Evolutionary conservation across 1,139 yeast genomes (phyloP).

Genomic region (Zygoascus meyerae): DNA sequence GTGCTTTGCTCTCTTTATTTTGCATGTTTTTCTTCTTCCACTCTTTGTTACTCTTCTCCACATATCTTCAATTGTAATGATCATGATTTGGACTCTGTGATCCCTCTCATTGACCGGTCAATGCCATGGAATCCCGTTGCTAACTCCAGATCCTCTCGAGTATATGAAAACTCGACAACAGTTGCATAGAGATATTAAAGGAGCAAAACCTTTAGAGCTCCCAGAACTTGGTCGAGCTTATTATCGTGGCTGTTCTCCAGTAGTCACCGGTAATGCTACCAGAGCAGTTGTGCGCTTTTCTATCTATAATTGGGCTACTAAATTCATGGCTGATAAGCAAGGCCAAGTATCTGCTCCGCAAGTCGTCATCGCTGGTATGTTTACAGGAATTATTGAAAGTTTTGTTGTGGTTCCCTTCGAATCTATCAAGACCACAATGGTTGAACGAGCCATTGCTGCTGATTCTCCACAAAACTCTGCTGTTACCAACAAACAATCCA

Average conservation of each 20-base stretch:
- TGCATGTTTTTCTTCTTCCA: too few species aligned
- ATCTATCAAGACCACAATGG: constrained; percentile 57
- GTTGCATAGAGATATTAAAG: constrained; percentile 37
- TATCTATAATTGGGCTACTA: constrained; percentile 69
- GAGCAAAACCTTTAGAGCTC: constrained; percentile 27
- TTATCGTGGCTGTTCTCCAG: constrained; percentile 72
- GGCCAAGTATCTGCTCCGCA: constrained; percentile 33
- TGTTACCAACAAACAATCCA: not conserved
- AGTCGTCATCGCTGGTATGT: constrained; percentile 65
- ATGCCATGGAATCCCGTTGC: not conserved
- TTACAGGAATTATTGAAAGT: constrained; percentile 71
- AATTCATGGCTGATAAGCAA: constrained; percentile 54
- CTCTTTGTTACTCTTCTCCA: not conserved
- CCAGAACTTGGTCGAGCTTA: constrained; percentile 43
- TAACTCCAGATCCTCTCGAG: constrained; percentile 60
- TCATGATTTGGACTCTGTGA: not conserved
- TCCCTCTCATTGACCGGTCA: too few species aligned
- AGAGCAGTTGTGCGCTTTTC: constrained; percentile 71
- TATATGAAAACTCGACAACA: constrained; percentile 72
- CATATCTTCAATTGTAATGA: too few species aligned
- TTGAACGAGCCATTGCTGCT: constrained; percentile 41
- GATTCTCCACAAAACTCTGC: not conserved
- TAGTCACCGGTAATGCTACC: constrained; percentile 67
- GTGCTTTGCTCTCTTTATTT: too few species aligned
- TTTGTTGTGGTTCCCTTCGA: constrained; percentile 88